A percentile compares a stretch with the other conserved stretches of the same genome.
Evolutionary conservation across 2,329 filamentous ascomycete species (phyloP).

Genomic region (Ilyonectria destructans): DNA sequence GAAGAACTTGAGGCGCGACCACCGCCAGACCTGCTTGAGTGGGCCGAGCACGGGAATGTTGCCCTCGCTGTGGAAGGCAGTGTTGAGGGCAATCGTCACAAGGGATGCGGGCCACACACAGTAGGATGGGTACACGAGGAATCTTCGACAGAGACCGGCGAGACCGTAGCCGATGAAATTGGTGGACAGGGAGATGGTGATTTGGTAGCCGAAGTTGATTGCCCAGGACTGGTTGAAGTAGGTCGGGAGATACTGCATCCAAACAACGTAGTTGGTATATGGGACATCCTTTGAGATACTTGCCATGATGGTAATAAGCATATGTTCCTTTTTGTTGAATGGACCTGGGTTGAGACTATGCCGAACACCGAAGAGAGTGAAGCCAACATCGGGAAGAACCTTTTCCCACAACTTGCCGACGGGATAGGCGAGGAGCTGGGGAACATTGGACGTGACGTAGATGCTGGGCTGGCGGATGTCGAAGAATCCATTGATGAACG

Average conservation of each 20-base stretch:
- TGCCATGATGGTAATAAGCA: slow-evolving; percentile 74
- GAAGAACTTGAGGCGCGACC: slow-evolving; percentile 66
- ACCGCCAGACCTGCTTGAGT: slow-evolving; percentile 56
- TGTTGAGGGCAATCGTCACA: slow-evolving; percentile 66
- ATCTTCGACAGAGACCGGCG: slow-evolving; percentile 65
- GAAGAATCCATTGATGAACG: slow-evolving; percentile 72
- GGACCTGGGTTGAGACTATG: slow-evolving; percentile 69
- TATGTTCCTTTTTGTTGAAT: slow-evolving; percentile 75
- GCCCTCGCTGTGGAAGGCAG: slow-evolving; percentile 63
- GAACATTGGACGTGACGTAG: slow-evolving; percentile 67
- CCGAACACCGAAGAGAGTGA: slow-evolving; percentile 63
- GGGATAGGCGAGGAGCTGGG: slow-evolving; percentile 72
- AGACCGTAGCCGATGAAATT: slow-evolving; percentile 72
- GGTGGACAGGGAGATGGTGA: slow-evolving; percentile 65
- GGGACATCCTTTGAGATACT: slow-evolving; percentile 68
- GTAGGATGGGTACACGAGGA: slow-evolving; percentile 68
- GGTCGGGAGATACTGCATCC: slow-evolving; percentile 64
- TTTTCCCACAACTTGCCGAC: slow-evolving; percentile 67
- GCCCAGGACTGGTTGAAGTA: slow-evolving; percentile 69
- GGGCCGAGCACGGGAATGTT: slow-evolving; percentile 49
- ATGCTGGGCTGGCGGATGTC: slow-evolving; percentile 71
- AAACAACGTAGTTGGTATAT: slow-evolving; percentile 67
- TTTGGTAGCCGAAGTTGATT: slow-evolving; percentile 65
- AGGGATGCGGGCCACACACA: slow-evolving; percentile 70
- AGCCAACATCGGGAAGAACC: slow-evolving; percentile 65